phyloP scores from a whole-genome alignment of 2,329 filamentous ascomycete genomes.

The Paecilomyces fulvus region DNA sequence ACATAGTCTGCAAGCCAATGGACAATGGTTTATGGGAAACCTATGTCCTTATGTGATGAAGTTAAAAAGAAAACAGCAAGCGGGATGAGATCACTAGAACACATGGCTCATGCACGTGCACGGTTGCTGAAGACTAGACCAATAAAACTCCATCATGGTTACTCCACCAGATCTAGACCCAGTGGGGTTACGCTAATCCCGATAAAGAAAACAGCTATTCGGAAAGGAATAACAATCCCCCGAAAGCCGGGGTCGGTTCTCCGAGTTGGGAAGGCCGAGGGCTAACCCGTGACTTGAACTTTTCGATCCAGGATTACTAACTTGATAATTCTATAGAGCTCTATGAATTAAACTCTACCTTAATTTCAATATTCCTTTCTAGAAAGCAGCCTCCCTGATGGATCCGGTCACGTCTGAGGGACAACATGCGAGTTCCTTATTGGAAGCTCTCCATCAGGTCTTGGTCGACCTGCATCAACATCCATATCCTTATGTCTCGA shows the following conservation, averaged over 20 bases:
- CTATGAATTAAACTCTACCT: neutral
- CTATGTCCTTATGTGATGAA: neutral
- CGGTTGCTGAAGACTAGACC: neutral
- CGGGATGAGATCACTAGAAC: neutral
- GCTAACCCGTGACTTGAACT: neutral
- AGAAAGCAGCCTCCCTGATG: neutral
- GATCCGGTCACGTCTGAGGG: neutral
- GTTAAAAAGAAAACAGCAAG: neutral
- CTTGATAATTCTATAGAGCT: neutral
- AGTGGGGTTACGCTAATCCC: neutral
- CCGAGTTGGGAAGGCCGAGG: neutral
- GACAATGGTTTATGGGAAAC: neutral
- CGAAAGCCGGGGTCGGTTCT: neutral
- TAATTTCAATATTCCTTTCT: neutral
- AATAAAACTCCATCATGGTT: neutral
- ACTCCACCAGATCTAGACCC: neutral
- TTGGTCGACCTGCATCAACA: slow-evolving; percentile 24
- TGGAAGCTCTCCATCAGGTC: slow-evolving; percentile 22
- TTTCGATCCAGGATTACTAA: neutral
- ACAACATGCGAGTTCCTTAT: slow-evolving; percentile 8
- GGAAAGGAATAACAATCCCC: neutral
- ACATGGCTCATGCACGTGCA: neutral
- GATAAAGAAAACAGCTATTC: neutral
- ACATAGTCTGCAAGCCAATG: neutral
- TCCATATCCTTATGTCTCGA: slow-evolving; percentile 37